Conservation (phyloP, 2,329 filamentous ascomycete species). For the Calonectria hawksworthii region DNA sequence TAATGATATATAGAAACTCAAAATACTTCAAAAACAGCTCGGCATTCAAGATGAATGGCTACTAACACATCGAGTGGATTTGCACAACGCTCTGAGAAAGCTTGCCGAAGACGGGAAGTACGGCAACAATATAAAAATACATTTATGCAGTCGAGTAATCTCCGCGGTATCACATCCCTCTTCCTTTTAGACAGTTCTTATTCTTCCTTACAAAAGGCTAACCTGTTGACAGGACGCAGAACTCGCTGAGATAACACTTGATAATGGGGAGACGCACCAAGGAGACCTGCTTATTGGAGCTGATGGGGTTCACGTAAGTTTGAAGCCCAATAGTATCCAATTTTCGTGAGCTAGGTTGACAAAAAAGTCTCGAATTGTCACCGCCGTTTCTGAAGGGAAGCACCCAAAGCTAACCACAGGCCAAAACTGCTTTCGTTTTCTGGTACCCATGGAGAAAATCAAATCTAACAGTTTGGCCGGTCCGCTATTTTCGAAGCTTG, state of each 20-base stretch:
- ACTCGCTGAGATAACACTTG: background rate
- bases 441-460: slow-evolving; percentile 1
- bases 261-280: background rate
- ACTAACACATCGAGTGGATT: background rate
- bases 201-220: background rate
- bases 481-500: background rate
- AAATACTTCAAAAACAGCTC: background rate
- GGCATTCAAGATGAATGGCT: slow-evolving; percentile 2
- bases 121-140: background rate
- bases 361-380: background rate
- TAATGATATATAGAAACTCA: background rate
- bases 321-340: background rate
- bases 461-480: background rate
- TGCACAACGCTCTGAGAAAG: background rate
- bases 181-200: background rate
- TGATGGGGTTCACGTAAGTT: background rate
- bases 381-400: background rate
- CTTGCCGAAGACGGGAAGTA: background rate
- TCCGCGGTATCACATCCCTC: background rate
- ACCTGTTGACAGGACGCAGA: background rate
- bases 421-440: slow-evolving; percentile 1
- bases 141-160: background rate
- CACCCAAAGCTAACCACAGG: background rate
- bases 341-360: background rate
- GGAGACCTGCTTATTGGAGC: background rate